A percentile compares a stretch with the other conserved stretches of the same genome.
Evolutionary conservation across 2,329 filamentous ascomycete genomes (phyloP).

Genomic region (Fusarium solani-melongenae): DNA sequence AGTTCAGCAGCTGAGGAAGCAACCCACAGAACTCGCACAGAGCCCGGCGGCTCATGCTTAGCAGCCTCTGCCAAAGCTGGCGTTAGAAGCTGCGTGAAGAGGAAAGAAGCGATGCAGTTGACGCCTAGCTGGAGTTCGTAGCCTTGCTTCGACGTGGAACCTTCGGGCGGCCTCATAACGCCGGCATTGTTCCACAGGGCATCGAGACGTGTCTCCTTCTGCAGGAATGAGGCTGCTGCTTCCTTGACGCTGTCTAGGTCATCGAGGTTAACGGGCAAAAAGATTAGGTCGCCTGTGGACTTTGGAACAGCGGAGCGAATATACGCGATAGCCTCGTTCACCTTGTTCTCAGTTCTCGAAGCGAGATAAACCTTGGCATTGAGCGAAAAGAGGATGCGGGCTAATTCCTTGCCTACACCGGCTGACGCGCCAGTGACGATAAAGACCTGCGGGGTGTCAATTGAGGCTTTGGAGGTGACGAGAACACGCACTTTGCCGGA

Average conservation of each 20-base stretch:
- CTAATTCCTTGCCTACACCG: conserved; percentile 61
- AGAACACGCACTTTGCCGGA: neutral
- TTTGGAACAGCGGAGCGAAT: conserved; percentile 49
- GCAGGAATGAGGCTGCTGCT: conserved; percentile 50
- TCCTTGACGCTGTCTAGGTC: conserved; percentile 54
- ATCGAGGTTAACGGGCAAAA: conserved; percentile 52
- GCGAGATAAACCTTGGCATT: conserved; percentile 65
- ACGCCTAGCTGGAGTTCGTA: conserved; percentile 55
- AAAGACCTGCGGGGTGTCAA: conserved; percentile 50
- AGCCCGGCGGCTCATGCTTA: conserved; percentile 39
- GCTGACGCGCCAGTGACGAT: conserved; percentile 58
- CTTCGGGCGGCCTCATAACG: conserved; percentile 51
- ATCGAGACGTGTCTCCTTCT: conserved; percentile 53
- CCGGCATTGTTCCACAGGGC: conserved; percentile 57
- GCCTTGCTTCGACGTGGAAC: conserved; percentile 50
- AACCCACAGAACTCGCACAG: conserved; percentile 46
- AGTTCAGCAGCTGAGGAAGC: conserved; percentile 19
- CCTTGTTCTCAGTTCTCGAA: conserved; percentile 56
- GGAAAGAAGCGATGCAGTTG: conserved; percentile 53
- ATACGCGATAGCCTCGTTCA: conserved; percentile 52
- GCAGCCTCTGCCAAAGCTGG: conserved; percentile 44
- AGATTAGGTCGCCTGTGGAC: conserved; percentile 50
- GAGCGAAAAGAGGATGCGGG: conserved; percentile 61
- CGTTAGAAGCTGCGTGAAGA: conserved; percentile 48
- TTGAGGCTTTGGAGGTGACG: neutral